Evolutionary conservation across 31 red algal genomes (phyloP).

Genomic region (Pterothamnion heteromorphum): DNA sequence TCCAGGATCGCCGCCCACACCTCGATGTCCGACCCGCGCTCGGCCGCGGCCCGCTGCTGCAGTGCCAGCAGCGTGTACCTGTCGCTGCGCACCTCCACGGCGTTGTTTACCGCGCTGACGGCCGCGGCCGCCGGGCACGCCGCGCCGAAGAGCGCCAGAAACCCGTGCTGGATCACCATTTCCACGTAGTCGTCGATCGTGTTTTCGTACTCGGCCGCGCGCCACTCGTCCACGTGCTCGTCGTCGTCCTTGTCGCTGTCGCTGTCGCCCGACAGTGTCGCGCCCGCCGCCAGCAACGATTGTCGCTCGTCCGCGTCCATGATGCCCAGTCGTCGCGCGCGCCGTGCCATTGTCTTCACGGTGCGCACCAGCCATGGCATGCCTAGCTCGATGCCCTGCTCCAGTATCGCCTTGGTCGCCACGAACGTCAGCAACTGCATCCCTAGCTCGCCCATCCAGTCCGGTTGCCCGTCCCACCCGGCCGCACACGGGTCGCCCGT

Average conservation of each 20-base stretch:
- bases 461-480: conserved; percentile 29
- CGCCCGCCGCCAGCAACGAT: too few relatives aligned
- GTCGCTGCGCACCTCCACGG: conserved; percentile 63
- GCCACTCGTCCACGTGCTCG: neutral
- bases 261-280: neutral
- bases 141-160: conserved; percentile 61
- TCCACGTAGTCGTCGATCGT: conserved; percentile 72
- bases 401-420: conserved; percentile 61
- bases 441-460: conserved; percentile 61
- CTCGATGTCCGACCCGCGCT: too few relatives aligned
- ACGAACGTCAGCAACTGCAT: conserved; percentile 53
- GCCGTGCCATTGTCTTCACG: conserved; percentile 35
- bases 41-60: too few relatives aligned
- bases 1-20: too few relatives aligned
- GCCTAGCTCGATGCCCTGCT: conserved; percentile 60
- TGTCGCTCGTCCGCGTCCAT: neutral
- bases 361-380: conserved; percentile 48
- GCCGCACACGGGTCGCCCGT: conserved; percentile 48
- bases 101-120: conserved; percentile 62
- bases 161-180: conserved; percentile 65
- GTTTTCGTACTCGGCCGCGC: conserved; percentile 24
- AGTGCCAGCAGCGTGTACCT: conserved; percentile 56
- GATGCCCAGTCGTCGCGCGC: neutral
- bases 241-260: neutral
- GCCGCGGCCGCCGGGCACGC: conserved; percentile 60